These are phyloP conservation scores for Imleria badia DNA, from an alignment of 768 basidiomycete genomes.

Conservation along the genomic window DNA sequence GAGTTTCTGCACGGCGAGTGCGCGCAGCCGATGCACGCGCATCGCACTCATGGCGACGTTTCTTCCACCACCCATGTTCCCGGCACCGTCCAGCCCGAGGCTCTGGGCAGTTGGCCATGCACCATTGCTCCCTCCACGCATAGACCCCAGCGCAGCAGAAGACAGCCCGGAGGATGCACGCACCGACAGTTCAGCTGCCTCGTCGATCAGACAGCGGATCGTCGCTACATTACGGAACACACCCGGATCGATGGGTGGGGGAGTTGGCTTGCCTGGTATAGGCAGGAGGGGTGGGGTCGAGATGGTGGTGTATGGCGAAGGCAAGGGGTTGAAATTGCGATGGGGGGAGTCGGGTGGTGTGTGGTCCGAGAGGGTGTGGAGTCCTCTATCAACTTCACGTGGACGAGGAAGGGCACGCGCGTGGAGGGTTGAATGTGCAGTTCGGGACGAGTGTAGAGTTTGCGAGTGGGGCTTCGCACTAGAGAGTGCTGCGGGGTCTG, in stretches of 20 bases:
- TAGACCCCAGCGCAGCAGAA: conserved; percentile 67
- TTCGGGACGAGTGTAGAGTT: conserved; percentile 32
- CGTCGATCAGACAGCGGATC: conserved; percentile 83
- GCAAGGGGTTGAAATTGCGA: conserved; percentile 35
- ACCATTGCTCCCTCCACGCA: conserved; percentile 45
- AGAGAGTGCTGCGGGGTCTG: conserved; percentile 66
- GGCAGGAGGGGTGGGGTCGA: conserved; percentile 50
- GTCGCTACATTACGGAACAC: conserved; percentile 75
- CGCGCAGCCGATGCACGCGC: conserved; percentile 77
- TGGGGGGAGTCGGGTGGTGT: conserved; percentile 49
- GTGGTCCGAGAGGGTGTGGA: conserved; percentile 33
- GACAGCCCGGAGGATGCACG: conserved; percentile 85
- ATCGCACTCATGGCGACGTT: conserved; percentile 83
- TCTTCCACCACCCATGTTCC: conserved; percentile 56
- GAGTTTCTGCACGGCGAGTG: conserved; percentile 82
- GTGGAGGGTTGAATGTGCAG: neutral
- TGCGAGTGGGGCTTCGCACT: conserved; percentile 45
- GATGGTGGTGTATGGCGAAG: conserved; percentile 30
- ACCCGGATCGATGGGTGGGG: conserved; percentile 88
- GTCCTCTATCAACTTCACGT: conserved; percentile 44
- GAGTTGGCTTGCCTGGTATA: conserved; percentile 65
- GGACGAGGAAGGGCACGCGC: conserved; percentile 25
- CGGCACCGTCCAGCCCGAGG: conserved; percentile 60
- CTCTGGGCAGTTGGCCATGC: conserved; percentile 66
- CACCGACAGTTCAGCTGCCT: conserved; percentile 85